These are phyloP conservation scores for Colletotrichum orchidophilum DNA, from an alignment of 2,329 filamentous ascomycete species.

Conservation along the genomic window DNA sequence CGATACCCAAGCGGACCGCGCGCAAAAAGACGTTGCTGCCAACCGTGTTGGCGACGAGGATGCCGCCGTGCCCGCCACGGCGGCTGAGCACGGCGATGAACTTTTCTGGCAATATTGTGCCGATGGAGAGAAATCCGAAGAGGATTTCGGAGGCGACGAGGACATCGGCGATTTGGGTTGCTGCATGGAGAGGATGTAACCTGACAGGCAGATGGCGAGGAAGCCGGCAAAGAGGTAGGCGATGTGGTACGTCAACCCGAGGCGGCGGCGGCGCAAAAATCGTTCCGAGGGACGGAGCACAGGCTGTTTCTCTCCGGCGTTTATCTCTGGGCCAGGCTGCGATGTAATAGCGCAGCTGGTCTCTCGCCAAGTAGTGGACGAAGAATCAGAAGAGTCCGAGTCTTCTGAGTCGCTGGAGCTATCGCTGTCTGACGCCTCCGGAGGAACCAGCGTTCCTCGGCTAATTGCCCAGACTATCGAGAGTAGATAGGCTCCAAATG, in stretches of 20 bases:
- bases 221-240: conserved; percentile 54
- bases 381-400: background rate
- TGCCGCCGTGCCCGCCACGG: conserved; percentile 54
- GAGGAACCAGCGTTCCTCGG: conserved; percentile 50
- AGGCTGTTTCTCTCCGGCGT: background rate
- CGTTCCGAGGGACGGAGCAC: conserved; percentile 20
- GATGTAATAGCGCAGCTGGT: background rate
- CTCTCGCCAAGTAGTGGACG: background rate
- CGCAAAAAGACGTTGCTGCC: conserved; percentile 65
- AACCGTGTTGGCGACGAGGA: conserved; percentile 61
- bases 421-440: conserved; percentile 45
- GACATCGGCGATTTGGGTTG: conserved; percentile 51
- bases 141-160: conserved; percentile 55
- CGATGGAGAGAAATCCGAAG: conserved; percentile 59
- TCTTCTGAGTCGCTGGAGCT: conserved; percentile 39
- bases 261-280: background rate
- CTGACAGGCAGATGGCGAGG: conserved; percentile 54
- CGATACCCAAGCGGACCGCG: conserved; percentile 57
- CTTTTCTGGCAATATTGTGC: conserved; percentile 64
- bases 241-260: conserved; percentile 34
- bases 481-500: conserved; percentile 54
- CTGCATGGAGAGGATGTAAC: conserved; percentile 59
- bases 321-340: background rate
- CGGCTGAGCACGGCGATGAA: conserved; percentile 59
- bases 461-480: conserved; percentile 56